phyloP scores from a whole-genome alignment of 192 early-diverging fungal genomes.

The Coemansia aciculifera region DNA sequence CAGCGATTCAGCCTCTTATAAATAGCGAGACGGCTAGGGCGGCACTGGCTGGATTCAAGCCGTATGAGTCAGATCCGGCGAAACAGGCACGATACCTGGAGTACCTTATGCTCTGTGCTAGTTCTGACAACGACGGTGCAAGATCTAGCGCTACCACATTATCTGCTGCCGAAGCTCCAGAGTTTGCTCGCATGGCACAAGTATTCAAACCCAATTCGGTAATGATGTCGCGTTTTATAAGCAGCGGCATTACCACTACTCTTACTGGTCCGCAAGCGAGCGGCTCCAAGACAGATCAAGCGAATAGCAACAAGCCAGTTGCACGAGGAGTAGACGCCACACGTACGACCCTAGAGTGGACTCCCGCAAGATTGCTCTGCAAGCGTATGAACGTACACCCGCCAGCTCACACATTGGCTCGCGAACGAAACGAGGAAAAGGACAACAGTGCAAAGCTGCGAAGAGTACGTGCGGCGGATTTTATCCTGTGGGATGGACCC shows the following conservation, averaged over 20 bases:
- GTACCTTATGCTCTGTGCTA: background rate
- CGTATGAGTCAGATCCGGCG: constrained; percentile 5
- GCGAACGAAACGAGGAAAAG: background rate
- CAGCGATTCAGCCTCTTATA: background rate
- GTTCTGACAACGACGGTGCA: background rate
- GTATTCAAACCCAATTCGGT: background rate
- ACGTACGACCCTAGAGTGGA: constrained; percentile 27
- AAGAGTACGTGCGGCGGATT: constrained; percentile 30
- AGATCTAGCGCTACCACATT: background rate
- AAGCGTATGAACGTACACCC: constrained; percentile 34
- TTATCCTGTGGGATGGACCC: constrained; percentile 13
- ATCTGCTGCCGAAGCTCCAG: background rate
- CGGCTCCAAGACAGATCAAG: background rate
- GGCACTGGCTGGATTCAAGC: constrained; percentile 17
- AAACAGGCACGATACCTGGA: constrained; percentile 10
- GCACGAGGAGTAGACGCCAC: background rate
- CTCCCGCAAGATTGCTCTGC: constrained; percentile 27
- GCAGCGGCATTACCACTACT: background rate
- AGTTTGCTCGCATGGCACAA: constrained; percentile 20
- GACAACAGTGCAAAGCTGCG: background rate
- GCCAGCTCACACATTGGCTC: constrained; percentile 9
- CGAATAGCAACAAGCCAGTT: background rate
- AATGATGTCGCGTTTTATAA: constrained; percentile 30
- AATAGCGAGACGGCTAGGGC: constrained; percentile 4
- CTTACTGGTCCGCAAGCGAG: background rate